phyloP scores from a whole-genome alignment of 768 basidiomycete genomes.

The Rhodotorula diobovata region DNA sequence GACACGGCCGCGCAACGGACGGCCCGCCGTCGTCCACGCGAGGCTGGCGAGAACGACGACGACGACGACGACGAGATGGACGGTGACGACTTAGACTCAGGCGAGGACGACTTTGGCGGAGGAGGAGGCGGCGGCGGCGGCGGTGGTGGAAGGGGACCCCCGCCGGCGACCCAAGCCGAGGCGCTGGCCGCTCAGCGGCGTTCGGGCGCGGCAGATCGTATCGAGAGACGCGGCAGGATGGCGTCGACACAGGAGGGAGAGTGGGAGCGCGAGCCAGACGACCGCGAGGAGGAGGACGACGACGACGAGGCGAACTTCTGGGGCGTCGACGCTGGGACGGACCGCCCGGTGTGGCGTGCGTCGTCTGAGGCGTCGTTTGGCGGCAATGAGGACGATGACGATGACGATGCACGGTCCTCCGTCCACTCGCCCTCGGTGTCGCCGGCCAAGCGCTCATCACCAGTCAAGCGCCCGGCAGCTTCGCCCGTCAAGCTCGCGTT shows the following conservation, averaged over 20 bases:
- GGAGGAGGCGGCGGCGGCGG: not conserved
- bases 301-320: conserved; percentile 45
- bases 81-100: conserved; percentile 25
- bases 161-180: conserved; percentile 14
- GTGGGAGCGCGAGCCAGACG: conserved; percentile 28
- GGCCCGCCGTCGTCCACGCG: not conserved
- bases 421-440: not conserved
- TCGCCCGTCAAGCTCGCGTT: not conserved
- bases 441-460: not conserved
- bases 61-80: conserved; percentile 7
- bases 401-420: not conserved
- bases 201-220: not conserved
- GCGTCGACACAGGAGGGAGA: conserved; percentile 2
- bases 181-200: not conserved
- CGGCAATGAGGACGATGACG: not conserved
- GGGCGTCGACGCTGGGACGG: conserved; percentile 27
- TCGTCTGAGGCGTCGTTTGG: not conserved
- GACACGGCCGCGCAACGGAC: not conserved
- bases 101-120: conserved; percentile 45
- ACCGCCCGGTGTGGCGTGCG: not conserved
- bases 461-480: not conserved
- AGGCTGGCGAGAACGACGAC: not conserved
- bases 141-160: not conserved
- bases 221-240: conserved; percentile 1
- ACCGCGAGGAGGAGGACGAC: conserved; percentile 48